Evolutionary conservation across 2,329 filamentous ascomycete genomes (phyloP), one percentile per base, ranked within the genome.

Genomic region (Pseudophaeomoniella oleicola): DNA sequence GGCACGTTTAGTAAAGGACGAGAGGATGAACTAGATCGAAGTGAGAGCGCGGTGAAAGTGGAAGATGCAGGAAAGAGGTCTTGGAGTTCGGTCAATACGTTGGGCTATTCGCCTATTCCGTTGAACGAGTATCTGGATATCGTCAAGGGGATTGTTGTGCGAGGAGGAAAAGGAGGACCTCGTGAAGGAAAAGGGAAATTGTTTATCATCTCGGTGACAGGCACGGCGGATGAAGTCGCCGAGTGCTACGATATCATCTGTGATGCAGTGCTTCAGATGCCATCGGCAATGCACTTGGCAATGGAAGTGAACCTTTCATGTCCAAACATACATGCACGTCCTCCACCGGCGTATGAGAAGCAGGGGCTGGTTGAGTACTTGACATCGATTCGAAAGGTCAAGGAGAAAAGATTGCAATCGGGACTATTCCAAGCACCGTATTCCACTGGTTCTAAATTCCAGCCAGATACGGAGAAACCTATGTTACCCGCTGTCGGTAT

Each of bases 291-390:
- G 40, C 66, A 65, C 1, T 59, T 83, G 1, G 75, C 75, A 13
- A 72, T 86, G 63, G 82, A 88, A 55, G 64, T 87, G 48, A 88
- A 88, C 50, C 69, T 87, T 18, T 80, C 73, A 19, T 87, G 82
- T 46, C 82, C 82, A 0, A 87, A 88, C 48, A 86, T 87, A 35
- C 64, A 69, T 0, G 60, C 62, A 13, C 68, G 69, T 33, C 75
- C 81, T 1, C 82, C 82, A 1, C 80, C 81, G 4, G 81, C 81
- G 0, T 87, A 86, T 51, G 66, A 71, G 5, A 54, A 61, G 0
- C 44, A 45, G 0, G 59, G 66, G 0, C 52, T 87, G 2, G 43
- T 52, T 0, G 54, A 56, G 4, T 85, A 83, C 42, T 57, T 87
- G 2, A 43, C 46, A 1, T 56, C 59, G 0, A 55, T 81, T 0